phyloP scores from a whole-genome alignment of 2,329 filamentous ascomycete genomes.

The Trichophyton schoenleinii region DNA sequence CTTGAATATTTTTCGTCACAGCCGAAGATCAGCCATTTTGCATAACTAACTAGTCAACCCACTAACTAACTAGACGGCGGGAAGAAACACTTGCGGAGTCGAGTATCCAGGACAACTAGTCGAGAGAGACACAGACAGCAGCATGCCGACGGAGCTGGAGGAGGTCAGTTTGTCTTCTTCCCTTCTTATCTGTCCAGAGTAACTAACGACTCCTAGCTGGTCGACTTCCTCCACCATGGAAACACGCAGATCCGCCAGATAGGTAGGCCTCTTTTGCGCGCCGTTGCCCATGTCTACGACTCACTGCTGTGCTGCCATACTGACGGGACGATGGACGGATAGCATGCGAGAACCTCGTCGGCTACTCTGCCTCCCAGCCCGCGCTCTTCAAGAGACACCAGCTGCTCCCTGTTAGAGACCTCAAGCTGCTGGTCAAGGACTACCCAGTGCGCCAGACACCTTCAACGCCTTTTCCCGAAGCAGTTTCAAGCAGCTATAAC shows the following conservation, averaged over 20 bases:
- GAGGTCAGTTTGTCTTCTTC: conserved; percentile 42
- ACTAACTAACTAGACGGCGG: background rate
- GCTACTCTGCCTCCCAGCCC: conserved; percentile 65
- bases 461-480: background rate
- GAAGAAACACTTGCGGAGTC: background rate
- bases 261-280: conserved; percentile 36
- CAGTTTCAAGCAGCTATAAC: background rate
- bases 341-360: conserved; percentile 78
- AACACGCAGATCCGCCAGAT: conserved; percentile 82
- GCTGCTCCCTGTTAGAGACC: conserved; percentile 65
- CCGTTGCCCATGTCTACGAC: conserved; percentile 7
- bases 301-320: background rate
- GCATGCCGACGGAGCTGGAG: conserved; percentile 64
- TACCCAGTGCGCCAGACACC: conserved; percentile 50
- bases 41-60: no score
- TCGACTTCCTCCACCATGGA: conserved; percentile 84
- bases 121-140: conserved; percentile 14
- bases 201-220: conserved; percentile 47
- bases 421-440: conserved; percentile 78
- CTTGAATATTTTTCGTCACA: no score
- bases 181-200: conserved; percentile 8
- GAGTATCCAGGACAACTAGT: background rate
- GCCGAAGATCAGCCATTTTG: no score
- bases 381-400: conserved; percentile 72
- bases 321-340: conserved; percentile 5